Evolutionary conservation across 352 stramenopile genomes (phyloP).

Genomic region (Globisporangium nagaii): DNA sequence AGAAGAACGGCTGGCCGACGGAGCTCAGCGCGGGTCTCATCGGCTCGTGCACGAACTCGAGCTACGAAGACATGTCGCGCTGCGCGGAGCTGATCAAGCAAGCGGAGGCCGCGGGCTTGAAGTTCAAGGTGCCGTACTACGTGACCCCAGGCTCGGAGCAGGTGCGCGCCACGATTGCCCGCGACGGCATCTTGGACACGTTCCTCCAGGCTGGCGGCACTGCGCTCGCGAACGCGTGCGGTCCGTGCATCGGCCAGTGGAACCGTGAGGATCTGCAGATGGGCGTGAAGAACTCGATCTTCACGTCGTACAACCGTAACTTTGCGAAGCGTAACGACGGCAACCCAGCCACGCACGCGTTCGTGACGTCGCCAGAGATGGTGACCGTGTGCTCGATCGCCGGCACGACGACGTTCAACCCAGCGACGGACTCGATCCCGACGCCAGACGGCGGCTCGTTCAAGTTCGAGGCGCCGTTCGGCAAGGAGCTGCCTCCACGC

Average conservation of each 20-base stretch:
- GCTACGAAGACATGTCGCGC: conserved; percentile 92
- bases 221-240: conserved; percentile 90
- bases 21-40: conserved; percentile 90
- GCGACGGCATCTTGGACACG: conserved; percentile 88
- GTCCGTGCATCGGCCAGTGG: conserved; percentile 94
- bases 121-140: conserved; percentile 92
- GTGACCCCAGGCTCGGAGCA: conserved; percentile 92
- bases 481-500: conserved; percentile 87
- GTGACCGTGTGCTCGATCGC: conserved; percentile 89
- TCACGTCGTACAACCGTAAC: conserved; percentile 95
- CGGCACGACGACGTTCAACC: conserved; percentile 88
- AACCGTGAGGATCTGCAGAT: conserved; percentile 86
- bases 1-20: conserved; percentile 90
- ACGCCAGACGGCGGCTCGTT: conserved; percentile 83
- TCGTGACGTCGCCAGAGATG: conserved; percentile 91
- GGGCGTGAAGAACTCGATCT: conserved; percentile 92
- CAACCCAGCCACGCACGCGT: conserved; percentile 91
- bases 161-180: conserved; percentile 88
- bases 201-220: conserved; percentile 87
- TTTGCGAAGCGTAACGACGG: conserved; percentile 93
- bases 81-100: conserved; percentile 88
- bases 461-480: conserved; percentile 88
- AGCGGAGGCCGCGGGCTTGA: conserved; percentile 72
- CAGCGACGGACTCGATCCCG: conserved; percentile 85
- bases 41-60: conserved; percentile 93